Base-by-base conservation (phyloP, 2,329 filamentous ascomycete species). In the Fonsecaea erecta region DNA sequence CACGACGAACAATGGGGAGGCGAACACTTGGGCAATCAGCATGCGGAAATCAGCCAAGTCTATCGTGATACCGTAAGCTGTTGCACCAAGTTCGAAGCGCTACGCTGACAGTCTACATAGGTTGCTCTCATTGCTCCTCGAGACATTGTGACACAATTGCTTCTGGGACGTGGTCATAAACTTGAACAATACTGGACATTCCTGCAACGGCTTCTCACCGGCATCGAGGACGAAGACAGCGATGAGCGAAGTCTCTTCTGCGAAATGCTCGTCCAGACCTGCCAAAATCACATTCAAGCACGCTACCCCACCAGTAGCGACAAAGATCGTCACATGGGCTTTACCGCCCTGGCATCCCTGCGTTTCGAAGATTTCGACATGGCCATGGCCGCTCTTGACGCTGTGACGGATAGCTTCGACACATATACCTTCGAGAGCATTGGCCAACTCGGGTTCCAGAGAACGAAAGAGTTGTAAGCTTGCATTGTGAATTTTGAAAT, bases 51-150 rank as follows among this genome's bases (percentile, higher is more conserved):
- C 46, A 0, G 40, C 11, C 55, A 52, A 53, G 46, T 30, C 52
- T 64, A 64, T 26, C 54, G 18, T 53, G 62, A 64, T 59, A 28
- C 32, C 28, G 62, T 64, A 64, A 21, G 62, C n/a, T 60, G 26
- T 30, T 35, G n/a, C 6, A n/a, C 54, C 11, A 12, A 64, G 11
- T 40, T 64, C n/a, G 12, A 43, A n/a, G 32, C 21, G 40, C 48
- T 21, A 46, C 54, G 28, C 62, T 64, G 53, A 64, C 56, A 59
- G 24, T 16, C 46, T 43, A 34, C 28, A 51, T 32, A 64, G 62
- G 62, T 64, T 34, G 21, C 48, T 53, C 28, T 64, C 37, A 60
- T 64, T 53, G 62, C 60, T 43, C 24, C 55, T 37, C 54, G 53
- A 26, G 56, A 43, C 26, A 21, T 28, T 4, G 28, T 60, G 43